Base-by-base conservation (phyloP, 306 rosid genomes). In the Lupinus albus region DNA sequence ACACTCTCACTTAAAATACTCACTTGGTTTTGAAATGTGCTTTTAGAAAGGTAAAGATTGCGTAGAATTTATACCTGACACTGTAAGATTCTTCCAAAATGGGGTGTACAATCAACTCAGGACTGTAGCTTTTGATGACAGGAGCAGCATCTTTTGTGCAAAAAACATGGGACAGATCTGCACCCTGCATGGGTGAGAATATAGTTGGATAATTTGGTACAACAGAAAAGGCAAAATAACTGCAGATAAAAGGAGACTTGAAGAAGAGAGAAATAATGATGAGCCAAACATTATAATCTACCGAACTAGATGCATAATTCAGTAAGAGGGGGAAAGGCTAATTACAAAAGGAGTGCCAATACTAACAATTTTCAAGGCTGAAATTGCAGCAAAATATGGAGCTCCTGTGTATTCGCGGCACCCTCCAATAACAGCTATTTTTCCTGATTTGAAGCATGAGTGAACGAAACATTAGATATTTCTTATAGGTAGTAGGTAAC, bases 391-490 rank as follows among this genome's bases (percentile, higher is more conserved):
- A 74, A 89, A 93, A 67, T 89, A 93, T 45, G 98, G 98, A 68
- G 98, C 98, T 42, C 98, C 98, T 0, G 98, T 93, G 73, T 93
- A 93, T 74, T 93, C 98, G 54, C 98, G 98, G 75, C 98, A 93
- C 25, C 98, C 98, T 32, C 98, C 94, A 30, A 91, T 83, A 47
- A 91, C 89, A 78, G 97, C 97, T 78, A 88, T 80, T 49, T 84
- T 92, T 73, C 96, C 98, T 89, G 90, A 69, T 56, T 41, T 13
- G 17, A 71, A 65, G 75, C 78, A 76, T 11, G 78, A 80, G 60
- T 36, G 67, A 74, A 50, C 41, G 14, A 52, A 36, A 38, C 7
- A 58, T 49, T 15, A 75, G 48, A 71, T 21, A 47, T 53, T 32
- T 59, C 39, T 70, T 33, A 54, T 10, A n/a, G n/a, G n/a, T n/a